phyloP scores from a whole-genome alignment of 208 protist genomes.

The Crithidia mellificae region DNA sequence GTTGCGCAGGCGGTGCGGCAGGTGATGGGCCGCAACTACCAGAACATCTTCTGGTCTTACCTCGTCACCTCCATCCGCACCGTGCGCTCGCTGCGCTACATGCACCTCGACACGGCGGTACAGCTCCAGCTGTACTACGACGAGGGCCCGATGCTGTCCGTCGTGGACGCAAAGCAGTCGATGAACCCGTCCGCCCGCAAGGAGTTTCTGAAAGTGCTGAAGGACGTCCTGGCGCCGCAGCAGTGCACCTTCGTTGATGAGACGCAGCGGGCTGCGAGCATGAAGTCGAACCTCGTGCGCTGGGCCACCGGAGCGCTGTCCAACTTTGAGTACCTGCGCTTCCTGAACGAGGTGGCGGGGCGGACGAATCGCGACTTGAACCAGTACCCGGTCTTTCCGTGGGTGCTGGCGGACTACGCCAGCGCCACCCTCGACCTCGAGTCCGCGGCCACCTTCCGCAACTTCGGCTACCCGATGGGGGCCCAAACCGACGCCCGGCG shows the following conservation, averaged over 20 bases:
- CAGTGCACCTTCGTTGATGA: constrained; percentile 70
- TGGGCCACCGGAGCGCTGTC: constrained; percentile 93
- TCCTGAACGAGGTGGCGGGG: constrained; percentile 91
- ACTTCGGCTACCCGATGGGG: constrained; percentile 96
- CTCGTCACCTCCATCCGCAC: constrained; percentile 47
- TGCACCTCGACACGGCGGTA: constrained; percentile 88
- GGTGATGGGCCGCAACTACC: constrained; percentile 62
- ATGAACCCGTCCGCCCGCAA: constrained; percentile 84
- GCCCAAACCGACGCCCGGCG: constrained; percentile 88
- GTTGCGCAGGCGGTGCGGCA: constrained; percentile 84
- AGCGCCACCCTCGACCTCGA: constrained; percentile 78
- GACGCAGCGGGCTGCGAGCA: constrained; percentile 38
- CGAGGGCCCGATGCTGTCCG: constrained; percentile 73
- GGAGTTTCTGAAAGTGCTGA: constrained; percentile 67
- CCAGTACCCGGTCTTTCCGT: constrained; percentile 96
- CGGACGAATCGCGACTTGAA: constrained; percentile 91
- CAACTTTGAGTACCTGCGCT: constrained; percentile 94
- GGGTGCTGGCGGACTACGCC: constrained; percentile 92
- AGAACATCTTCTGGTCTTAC: constrained; percentile 80
- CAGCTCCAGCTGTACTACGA: constrained; percentile 69
- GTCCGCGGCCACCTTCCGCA: constrained; percentile 77
- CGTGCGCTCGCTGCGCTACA: constrained; percentile 75
- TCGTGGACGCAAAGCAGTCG: constrained; percentile 83
- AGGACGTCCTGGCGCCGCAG: constrained; percentile 51
- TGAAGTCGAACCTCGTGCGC: constrained; percentile 75